Percentiles rank a stretch among this genome's conserved stretches.
phyloP scores from a whole-genome alignment of 441 rosid species.

The Brassica hybrid region DNA sequence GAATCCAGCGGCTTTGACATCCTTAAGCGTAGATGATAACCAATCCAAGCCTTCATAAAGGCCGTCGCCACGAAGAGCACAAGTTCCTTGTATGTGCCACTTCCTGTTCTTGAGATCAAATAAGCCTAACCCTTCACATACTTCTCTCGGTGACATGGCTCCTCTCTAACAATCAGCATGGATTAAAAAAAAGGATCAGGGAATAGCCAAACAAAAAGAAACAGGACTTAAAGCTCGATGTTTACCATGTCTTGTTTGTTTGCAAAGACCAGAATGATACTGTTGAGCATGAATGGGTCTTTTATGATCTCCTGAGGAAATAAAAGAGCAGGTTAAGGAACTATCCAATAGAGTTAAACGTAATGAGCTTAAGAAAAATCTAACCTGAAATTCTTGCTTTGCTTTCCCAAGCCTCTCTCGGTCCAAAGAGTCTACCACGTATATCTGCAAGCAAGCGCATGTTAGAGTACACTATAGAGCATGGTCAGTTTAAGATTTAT shows the following conservation, averaged over 20 bases:
- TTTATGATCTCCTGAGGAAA: conserved; percentile 83
- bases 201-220: background rate
- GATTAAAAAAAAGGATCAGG: background rate
- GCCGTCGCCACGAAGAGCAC: conserved; percentile 94
- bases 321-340: conserved; percentile 35
- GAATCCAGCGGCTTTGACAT: conserved; percentile 94
- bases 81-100: conserved; percentile 99
- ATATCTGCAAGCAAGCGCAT: conserved; percentile 66
- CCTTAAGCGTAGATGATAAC: conserved; percentile 88
- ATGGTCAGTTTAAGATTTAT: background rate
- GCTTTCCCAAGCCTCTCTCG: conserved; percentile 96
- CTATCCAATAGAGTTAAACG: conserved; percentile 26
- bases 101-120: conserved; percentile 91
- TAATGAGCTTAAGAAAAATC: conserved; percentile 28
- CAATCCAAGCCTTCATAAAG: conserved; percentile 98
- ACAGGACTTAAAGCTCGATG: conserved; percentile 14
- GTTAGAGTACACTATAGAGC: conserved; percentile 10
- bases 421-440: conserved; percentile 97
- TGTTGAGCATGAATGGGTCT: conserved; percentile 97
- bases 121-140: conserved; percentile 90
- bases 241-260: conserved; percentile 99
- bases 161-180: conserved; percentile 63
- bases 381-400: conserved; percentile 89
- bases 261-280: conserved; percentile 93
- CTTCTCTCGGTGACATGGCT: conserved; percentile 97